Conservation (phyloP, 331 rosid species). For the Phaseolus coccineus region DNA sequence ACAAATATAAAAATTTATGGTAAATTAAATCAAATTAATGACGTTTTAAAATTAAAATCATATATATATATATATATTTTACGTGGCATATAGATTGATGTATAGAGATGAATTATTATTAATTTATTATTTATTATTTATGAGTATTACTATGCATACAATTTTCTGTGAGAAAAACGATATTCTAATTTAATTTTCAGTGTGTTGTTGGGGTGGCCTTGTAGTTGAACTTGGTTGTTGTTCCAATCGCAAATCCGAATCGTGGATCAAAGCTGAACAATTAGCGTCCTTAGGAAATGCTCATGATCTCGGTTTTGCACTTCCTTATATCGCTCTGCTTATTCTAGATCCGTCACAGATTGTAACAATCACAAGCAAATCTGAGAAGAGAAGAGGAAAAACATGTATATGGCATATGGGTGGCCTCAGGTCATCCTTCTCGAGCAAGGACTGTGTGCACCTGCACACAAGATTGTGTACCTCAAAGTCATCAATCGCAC, state of each 20-base stretch:
- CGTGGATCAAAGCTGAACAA: conserved; percentile 51
- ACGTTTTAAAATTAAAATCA: too few relatives aligned
- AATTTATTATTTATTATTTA: not conserved
- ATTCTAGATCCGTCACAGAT: conserved; percentile 50
- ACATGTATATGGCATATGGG: conserved; percentile 98
- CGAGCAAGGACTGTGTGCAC: conserved; percentile 69
- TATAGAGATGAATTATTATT: too few relatives aligned
- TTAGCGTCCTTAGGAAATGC: conserved; percentile 42
- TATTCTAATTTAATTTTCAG: conserved; percentile 29
- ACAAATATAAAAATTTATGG: too few relatives aligned
- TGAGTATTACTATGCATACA: not conserved
- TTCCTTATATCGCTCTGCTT: conserved; percentile 22
- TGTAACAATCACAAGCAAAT: conserved; percentile 40
- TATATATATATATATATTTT: too few relatives aligned
- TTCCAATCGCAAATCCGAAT: conserved; percentile 49
- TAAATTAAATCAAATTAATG: too few relatives aligned
- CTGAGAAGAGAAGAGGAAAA: conserved; percentile 39
- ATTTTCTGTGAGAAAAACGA: not conserved
- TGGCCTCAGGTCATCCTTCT: conserved; percentile 99
- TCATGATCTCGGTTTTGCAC: conserved; percentile 50
- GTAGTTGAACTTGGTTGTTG: conserved; percentile 47
- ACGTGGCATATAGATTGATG: too few relatives aligned
- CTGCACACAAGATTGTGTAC: conserved; percentile 74
- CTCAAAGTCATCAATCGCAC: conserved; percentile 77
- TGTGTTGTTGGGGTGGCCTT: conserved; percentile 40